Evolutionary conservation across 495 filamentous ascomycete genomes (phyloP).

Genomic region (Aspergillus homomorphus): DNA sequence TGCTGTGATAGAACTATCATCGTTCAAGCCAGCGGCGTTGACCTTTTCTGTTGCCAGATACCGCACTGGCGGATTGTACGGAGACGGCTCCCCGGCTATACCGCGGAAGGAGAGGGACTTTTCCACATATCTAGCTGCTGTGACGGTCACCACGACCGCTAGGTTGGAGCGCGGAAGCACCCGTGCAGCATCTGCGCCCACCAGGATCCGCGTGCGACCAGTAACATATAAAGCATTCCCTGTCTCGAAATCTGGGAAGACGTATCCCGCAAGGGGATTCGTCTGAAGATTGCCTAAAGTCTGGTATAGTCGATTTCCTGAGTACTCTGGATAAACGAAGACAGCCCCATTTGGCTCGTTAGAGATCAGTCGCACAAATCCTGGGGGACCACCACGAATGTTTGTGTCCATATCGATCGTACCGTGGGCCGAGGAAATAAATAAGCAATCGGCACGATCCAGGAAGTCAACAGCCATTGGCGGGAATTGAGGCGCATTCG

Average conservation of each 20-base stretch:
- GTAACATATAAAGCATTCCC: slow-evolving; percentile 70
- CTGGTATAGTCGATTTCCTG: slow-evolving; percentile 79
- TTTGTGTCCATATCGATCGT: slow-evolving; percentile 77
- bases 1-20: slow-evolving; percentile 37
- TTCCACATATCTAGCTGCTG: slow-evolving; percentile 57
- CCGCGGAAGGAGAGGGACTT: slow-evolving; percentile 66
- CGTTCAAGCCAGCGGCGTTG: slow-evolving; percentile 17
- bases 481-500: slow-evolving; percentile 39
- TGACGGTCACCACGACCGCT: slow-evolving; percentile 62
- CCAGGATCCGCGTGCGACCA: slow-evolving; percentile 60
- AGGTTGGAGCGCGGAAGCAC: slow-evolving; percentile 68
- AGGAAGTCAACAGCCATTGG: slow-evolving; percentile 56
- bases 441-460: slow-evolving; percentile 67
- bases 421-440: slow-evolving; percentile 65
- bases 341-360: slow-evolving; percentile 49
- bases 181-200: slow-evolving; percentile 54
- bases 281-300: slow-evolving; percentile 68
- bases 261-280: slow-evolving; percentile 62
- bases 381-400: slow-evolving; percentile 69
- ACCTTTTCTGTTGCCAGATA: slow-evolving; percentile 50
- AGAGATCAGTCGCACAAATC: slow-evolving; percentile 62
- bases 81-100: slow-evolving; percentile 52
- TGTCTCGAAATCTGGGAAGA: slow-evolving; percentile 67
- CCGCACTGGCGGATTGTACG: slow-evolving; percentile 68
- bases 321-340: slow-evolving; percentile 75